These are phyloP conservation scores for Jacaranda copaia DNA, from an alignment of 257 asterid genomes.

Conservation along the genomic window DNA sequence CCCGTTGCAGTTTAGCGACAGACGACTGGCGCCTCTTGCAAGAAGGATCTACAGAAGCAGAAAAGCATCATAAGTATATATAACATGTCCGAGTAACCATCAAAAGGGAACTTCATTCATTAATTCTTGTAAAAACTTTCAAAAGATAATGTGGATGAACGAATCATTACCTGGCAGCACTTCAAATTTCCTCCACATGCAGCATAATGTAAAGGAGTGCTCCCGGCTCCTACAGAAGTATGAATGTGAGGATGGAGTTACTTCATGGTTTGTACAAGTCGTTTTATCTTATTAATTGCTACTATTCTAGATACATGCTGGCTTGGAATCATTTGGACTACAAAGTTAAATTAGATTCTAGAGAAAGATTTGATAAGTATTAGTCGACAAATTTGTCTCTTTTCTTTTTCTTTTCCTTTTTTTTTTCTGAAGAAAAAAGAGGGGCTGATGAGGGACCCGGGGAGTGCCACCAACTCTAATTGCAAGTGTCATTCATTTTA, in stretches of 20 bases:
- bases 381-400: too few species aligned
- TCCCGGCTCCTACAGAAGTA: neutral
- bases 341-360: too few species aligned
- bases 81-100: neutral
- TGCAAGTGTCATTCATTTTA: too few species aligned
- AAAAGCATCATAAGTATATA: neutral
- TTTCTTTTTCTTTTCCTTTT: too few species aligned
- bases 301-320: too few species aligned
- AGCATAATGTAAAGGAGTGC: slow-evolving; percentile 13
- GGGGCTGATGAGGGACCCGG: too few species aligned
- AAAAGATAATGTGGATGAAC: neutral
- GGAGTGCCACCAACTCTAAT: too few species aligned
- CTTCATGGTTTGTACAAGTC: neutral
- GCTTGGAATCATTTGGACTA: too few species aligned
- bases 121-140: too few species aligned
- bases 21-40: neutral
- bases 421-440: too few species aligned
- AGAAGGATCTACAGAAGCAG: slow-evolving; percentile 13
- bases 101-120: neutral
- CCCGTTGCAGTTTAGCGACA: slow-evolving; percentile 7
- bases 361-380: too few species aligned
- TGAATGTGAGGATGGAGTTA: neutral
- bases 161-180: neutral
- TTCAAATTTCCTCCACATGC: slow-evolving; percentile 5
- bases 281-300: too few species aligned